A percentile compares a stretch with the other conserved stretches of the same genome.
These are phyloP conservation scores for Capsicum baccatum DNA, from an alignment of 257 asterid species.

Conservation along the genomic window DNA sequence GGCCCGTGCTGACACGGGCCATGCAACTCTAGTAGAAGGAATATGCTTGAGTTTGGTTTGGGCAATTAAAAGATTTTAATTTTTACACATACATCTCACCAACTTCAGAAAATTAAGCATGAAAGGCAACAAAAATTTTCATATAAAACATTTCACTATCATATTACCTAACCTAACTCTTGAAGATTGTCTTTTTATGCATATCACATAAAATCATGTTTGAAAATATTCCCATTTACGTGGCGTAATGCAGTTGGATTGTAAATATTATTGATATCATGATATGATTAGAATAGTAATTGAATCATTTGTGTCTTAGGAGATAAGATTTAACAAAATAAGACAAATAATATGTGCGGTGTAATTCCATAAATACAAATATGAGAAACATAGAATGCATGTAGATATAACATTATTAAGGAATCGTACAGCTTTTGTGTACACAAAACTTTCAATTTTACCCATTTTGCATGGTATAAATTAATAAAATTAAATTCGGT, in stretches of 20 bases:
- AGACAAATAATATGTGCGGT: no score
- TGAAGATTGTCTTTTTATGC: neutral
- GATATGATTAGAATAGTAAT: slow-evolving; percentile 9
- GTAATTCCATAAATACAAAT: no score
- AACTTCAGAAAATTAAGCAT: neutral
- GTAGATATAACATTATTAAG: no score
- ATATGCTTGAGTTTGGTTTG: neutral
- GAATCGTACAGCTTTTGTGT: no score
- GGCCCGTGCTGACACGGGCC: no score
- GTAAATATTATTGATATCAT: neutral
- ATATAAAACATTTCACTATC: slow-evolving; percentile 19
- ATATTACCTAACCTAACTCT: slow-evolving; percentile 11
- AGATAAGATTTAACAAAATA: neutral
- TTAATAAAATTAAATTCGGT: no score
- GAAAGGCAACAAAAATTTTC: neutral
- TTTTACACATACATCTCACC: neutral
- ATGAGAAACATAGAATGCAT: no score
- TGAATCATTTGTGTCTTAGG: neutral
- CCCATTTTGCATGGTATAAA: no score
- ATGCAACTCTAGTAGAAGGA: neutral
- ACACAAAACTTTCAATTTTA: no score
- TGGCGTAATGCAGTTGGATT: neutral
- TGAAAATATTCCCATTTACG: slow-evolving; percentile 21
- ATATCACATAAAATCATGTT: neutral
- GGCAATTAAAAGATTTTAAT: neutral